Conservation (phyloP, 129 eudicot species). For the Mikania micrantha region DNA sequence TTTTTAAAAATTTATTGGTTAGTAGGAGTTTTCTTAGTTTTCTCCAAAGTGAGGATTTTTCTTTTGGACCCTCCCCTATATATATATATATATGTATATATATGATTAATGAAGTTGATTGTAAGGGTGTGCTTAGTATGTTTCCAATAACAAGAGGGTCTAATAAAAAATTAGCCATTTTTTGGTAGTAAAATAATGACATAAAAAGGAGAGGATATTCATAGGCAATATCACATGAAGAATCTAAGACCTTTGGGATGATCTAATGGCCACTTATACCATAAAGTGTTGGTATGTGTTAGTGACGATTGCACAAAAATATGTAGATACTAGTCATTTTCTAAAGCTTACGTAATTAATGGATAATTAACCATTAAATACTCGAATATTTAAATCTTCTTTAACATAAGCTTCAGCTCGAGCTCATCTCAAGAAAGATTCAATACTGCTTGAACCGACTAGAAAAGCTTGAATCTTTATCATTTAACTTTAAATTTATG, state of each 20-base stretch:
- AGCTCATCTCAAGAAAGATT: no score
- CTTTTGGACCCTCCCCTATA: no score
- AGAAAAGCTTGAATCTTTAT: not conserved
- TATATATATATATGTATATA: not conserved
- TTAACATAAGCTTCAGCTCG: no score
- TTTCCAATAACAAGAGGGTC: not conserved
- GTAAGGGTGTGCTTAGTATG: not conserved
- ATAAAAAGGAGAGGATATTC: slow-evolving; percentile 16
- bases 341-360: not conserved
- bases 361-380: slow-evolving; percentile 17
- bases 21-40: no score
- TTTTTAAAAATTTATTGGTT: no score
- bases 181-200: slow-evolving; percentile 4
- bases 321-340: slow-evolving; percentile 22
- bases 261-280: slow-evolving; percentile 32
- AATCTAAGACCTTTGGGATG: slow-evolving; percentile 38
- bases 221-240: slow-evolving; percentile 8
- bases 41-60: no score
- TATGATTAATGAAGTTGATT: not conserved
- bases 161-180: not conserved
- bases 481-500: no score
- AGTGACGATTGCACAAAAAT: slow-evolving; percentile 16
- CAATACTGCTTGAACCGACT: not conserved
- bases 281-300: slow-evolving; percentile 4
- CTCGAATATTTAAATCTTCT: no score